phyloP scores from a whole-genome alignment of 2,329 filamentous ascomycete species.

The Neospermospora avenae region DNA sequence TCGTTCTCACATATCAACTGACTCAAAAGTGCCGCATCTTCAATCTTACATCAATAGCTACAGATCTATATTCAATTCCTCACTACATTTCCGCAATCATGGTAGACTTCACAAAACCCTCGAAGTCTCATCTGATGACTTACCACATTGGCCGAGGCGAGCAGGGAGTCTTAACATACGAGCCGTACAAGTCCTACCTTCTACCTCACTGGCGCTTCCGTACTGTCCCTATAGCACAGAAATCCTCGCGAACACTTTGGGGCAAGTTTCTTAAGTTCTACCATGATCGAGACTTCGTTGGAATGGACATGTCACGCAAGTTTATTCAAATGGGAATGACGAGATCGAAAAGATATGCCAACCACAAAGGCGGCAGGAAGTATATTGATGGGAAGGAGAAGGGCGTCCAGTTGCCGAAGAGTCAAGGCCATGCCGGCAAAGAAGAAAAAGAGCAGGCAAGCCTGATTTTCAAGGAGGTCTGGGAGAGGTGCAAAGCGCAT shows the following conservation, averaged over 20 bases:
- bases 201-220: slow-evolving; percentile 60
- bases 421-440: slow-evolving; percentile 42
- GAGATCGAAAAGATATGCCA: slow-evolving; percentile 56
- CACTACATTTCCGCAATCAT: slow-evolving; percentile 7
- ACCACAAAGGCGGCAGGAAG: slow-evolving; percentile 53
- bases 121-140: slow-evolving; percentile 41
- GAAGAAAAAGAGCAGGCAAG: slow-evolving; percentile 50
- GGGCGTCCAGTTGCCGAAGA: slow-evolving; percentile 43
- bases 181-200: slow-evolving; percentile 59
- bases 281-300: slow-evolving; percentile 53
- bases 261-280: slow-evolving; percentile 50
- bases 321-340: slow-evolving; percentile 68
- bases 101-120: slow-evolving; percentile 18
- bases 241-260: slow-evolving; percentile 48
- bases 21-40: neutral
- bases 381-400: slow-evolving; percentile 40
- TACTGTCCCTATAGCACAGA: slow-evolving; percentile 47
- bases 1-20: neutral
- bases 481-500: slow-evolving; percentile 45
- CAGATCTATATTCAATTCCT: neutral
- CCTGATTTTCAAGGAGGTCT: slow-evolving; percentile 46
- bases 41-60: neutral
- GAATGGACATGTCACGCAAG: slow-evolving; percentile 62
- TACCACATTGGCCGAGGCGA: slow-evolving; percentile 60
- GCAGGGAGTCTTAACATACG: slow-evolving; percentile 58